Evolutionary conservation across 352 stramenopile species (phyloP), one percentile per base, ranked within the genome.

Genomic region (Pythium vanterpoolii): DNA sequence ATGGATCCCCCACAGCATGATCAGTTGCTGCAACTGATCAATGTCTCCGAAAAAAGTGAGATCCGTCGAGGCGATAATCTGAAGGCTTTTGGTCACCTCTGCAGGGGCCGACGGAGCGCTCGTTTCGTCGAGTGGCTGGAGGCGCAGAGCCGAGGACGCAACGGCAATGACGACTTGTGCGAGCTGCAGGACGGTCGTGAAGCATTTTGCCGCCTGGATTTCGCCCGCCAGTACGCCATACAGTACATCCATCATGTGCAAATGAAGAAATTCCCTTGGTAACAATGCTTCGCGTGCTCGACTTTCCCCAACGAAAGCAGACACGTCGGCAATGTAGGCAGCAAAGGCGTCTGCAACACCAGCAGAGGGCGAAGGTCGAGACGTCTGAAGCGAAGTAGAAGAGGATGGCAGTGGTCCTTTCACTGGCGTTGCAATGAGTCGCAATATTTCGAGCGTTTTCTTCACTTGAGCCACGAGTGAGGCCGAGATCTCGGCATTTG

Each of bases 51-150:
- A 93, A 42, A 89, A 90, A 3, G 64, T 61, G 7, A 89, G 56
- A 31, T 93, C 79, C 7, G 83, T 93, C 27, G 80, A 90, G 1
- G 83, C 69, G 23, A 93, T 87, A 51, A 93, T 93, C 55, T 93
- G 79, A 3, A 93, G 59, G 3, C 72, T 87, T 60, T 93, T 93
- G 16, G 63, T 72, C 16, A 89, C 56, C 27, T 82, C 73, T 8
- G 60, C 26, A 1, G 60, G 16, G 0, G 38, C 45, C 0, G 1
- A 36, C 42, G 47, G 26, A 13, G 34, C 9, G 5, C 36, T 54
- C 2, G 5, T 54, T 18, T 71, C 64, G 26, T 56, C 47, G 3
- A 44, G 38, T 30, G 40, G 34, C 31, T 77, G 66, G 11, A 83
- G 59, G 26, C 75, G 62, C 10, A 87, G 40, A 8, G 74, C 76